phyloP scores from a whole-genome alignment of 768 basidiomycete genomes.

The Naganishia vaughanmartiniae region DNA sequence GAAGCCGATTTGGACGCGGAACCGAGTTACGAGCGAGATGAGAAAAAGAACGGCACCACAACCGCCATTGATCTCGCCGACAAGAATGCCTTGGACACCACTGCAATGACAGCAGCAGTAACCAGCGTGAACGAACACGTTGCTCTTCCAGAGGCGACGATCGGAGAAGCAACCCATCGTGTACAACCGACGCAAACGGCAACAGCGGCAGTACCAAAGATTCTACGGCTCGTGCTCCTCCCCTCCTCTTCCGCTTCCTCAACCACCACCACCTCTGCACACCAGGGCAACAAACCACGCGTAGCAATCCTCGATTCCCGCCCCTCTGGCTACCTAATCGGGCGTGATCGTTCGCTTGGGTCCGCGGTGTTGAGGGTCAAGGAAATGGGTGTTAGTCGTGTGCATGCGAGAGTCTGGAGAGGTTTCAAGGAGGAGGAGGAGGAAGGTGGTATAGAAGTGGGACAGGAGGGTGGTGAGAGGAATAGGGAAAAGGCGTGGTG shows the following conservation, averaged over 20 bases:
- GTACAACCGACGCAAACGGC: not conserved
- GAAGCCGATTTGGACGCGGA: slow-evolving; percentile 1
- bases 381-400: slow-evolving; percentile 50
- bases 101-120: too few species aligned
- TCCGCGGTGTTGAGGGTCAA: slow-evolving; percentile 39
- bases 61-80: not conserved
- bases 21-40: not conserved
- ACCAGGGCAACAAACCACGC: not conserved
- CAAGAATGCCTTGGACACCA: not conserved
- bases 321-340: slow-evolving; percentile 42
- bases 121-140: too few species aligned
- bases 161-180: too few species aligned
- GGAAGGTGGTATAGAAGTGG: slow-evolving; percentile 22
- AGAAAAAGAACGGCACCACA: not conserved
- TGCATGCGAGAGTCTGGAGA: slow-evolving; percentile 47
- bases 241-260: slow-evolving; percentile 22
- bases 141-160: too few species aligned
- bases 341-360: slow-evolving; percentile 42
- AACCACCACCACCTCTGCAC: not conserved
- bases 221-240: slow-evolving; percentile 42
- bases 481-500: slow-evolving; percentile 42
- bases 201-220: slow-evolving; percentile 33
- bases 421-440: not conserved
- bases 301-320: slow-evolving; percentile 45
- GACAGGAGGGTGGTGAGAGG: slow-evolving; percentile 42